A percentile compares a stretch with the other conserved stretches of the same genome.
Evolutionary conservation across 495 filamentous ascomycete genomes (phyloP).

Genomic region (Lophiostoma macrostomum): DNA sequence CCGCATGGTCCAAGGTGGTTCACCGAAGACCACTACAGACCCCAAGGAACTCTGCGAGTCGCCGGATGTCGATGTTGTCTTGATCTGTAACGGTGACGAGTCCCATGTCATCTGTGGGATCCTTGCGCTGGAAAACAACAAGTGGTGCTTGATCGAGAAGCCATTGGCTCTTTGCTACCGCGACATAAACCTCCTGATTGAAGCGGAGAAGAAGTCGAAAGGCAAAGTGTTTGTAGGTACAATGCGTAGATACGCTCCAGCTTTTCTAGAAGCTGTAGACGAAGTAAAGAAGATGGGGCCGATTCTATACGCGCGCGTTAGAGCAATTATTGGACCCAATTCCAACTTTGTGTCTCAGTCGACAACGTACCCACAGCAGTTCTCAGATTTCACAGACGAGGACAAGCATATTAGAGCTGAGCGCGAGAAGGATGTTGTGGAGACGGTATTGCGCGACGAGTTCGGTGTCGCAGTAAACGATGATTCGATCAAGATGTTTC

Average conservation of each 20-base stretch:
- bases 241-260: conserved; percentile 54
- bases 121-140: conserved; percentile 49
- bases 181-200: conserved; percentile 44
- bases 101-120: conserved; percentile 51
- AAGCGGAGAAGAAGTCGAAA: conserved; percentile 41
- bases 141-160: conserved; percentile 56
- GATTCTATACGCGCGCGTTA: conserved; percentile 52
- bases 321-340: conserved; percentile 55
- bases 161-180: conserved; percentile 49
- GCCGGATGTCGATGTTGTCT: conserved; percentile 49
- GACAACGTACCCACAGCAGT: conserved; percentile 47
- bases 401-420: conserved; percentile 15
- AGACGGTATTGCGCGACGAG: conserved; percentile 37
- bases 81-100: conserved; percentile 52
- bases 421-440: neutral
- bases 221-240: conserved; percentile 54
- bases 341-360: conserved; percentile 48
- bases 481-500: conserved; percentile 40
- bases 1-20: neutral
- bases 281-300: conserved; percentile 47
- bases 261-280: conserved; percentile 49
- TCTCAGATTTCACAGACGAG: conserved; percentile 35
- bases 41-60: conserved; percentile 37
- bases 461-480: conserved; percentile 31
- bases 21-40: conserved; percentile 31